phyloP scores from a whole-genome alignment of 75 land plant genomes.

The Azolla pinnata region DNA sequence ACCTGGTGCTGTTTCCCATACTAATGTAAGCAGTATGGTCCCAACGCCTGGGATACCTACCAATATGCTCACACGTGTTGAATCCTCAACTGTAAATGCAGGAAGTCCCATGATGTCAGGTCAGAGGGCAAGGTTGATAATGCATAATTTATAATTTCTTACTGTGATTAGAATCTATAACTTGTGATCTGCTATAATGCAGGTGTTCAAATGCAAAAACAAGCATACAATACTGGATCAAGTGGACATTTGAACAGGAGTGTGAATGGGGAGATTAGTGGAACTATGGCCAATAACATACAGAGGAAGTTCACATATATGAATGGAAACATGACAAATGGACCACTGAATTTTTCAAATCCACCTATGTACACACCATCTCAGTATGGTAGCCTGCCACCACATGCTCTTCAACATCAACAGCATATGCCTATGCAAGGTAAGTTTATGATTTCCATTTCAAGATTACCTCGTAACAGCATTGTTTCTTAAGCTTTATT shows the following conservation, averaged over 20 bases:
- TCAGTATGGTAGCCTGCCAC: slow-evolving; percentile 30
- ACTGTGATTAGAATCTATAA: background rate
- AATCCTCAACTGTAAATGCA: background rate
- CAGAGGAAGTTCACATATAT: slow-evolving; percentile 50
- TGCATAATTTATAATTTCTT: background rate
- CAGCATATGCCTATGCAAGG: slow-evolving; percentile 36
- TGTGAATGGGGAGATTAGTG: slow-evolving; percentile 51
- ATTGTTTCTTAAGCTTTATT: background rate
- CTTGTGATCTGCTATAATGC: background rate
- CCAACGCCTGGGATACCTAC: slow-evolving; percentile 31
- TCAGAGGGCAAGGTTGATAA: background rate
- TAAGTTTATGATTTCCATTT: slow-evolving; percentile 4
- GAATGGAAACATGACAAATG: slow-evolving; percentile 64
- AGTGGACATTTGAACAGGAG: slow-evolving; percentile 37
- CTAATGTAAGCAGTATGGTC: slow-evolving; percentile 29
- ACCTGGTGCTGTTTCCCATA: slow-evolving; percentile 12
- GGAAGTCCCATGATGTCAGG: background rate
- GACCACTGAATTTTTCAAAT: slow-evolving; percentile 22
- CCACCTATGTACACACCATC: slow-evolving; percentile 31
- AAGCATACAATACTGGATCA: slow-evolving; percentile 2
- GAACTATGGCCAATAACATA: slow-evolving; percentile 35
- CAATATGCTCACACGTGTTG: background rate
- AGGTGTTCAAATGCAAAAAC: background rate
- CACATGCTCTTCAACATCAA: slow-evolving; percentile 39
- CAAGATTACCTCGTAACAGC: background rate